Evolutionary conservation across 768 basidiomycete species (phyloP).

Genomic region (Kwoniella heveanensis): DNA sequence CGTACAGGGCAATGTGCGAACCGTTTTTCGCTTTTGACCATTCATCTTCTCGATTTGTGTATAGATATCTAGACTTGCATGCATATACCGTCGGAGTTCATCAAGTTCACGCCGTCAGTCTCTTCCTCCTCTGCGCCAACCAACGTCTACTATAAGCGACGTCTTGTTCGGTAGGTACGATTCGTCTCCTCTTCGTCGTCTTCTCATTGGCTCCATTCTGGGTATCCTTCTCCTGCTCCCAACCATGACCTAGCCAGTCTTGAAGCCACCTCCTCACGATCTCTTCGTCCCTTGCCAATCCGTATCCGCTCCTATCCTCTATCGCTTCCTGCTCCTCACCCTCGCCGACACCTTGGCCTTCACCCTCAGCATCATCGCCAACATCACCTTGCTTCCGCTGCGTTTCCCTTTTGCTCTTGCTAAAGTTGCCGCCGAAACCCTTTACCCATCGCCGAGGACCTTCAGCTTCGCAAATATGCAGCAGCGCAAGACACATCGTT

Average conservation of each 20-base stretch:
- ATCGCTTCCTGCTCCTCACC: background rate
- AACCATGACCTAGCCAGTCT: slow-evolving; percentile 36
- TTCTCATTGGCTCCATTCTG: background rate
- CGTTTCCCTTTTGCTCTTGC: background rate
- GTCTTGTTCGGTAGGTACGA: slow-evolving; percentile 37
- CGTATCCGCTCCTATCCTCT: background rate
- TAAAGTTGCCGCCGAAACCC: slow-evolving; percentile 15
- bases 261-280: slow-evolving; percentile 42
- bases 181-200: slow-evolving; percentile 5
- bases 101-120: slow-evolving; percentile 8
- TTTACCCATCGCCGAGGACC: slow-evolving; percentile 55
- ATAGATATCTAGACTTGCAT: background rate
- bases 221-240: background rate
- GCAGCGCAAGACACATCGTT: slow-evolving; percentile 67
- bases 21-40: too few relatives aligned
- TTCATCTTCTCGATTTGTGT: too few relatives aligned
- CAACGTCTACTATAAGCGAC: slow-evolving; percentile 30
- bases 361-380: background rate
- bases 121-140: slow-evolving; percentile 26
- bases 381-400: background rate
- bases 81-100: background rate
- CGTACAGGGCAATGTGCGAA: too few relatives aligned
- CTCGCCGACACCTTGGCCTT: too few relatives aligned
- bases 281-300: slow-evolving; percentile 41
- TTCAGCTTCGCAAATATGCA: slow-evolving; percentile 73